Conservation (phyloP, 192 early-diverging fungal species). For the Backusella sp. region DNA sequence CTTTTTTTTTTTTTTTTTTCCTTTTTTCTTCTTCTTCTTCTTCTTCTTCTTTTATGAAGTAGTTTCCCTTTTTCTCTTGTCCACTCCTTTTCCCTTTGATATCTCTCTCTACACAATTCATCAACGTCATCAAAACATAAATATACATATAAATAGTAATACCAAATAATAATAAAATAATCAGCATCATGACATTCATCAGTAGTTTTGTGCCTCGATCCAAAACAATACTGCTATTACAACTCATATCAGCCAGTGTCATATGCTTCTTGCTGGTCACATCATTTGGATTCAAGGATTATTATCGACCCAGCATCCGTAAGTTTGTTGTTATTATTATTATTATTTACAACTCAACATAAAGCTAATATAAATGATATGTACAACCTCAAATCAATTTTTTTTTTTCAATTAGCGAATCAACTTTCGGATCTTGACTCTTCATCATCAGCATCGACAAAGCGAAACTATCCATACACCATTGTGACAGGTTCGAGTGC, state of each 20-base stretch:
- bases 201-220: not conserved
- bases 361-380: not conserved
- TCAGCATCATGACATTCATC: not conserved
- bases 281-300: not conserved
- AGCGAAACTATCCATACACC: slow-evolving; percentile 33
- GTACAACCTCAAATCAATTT: not conserved
- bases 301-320: not conserved
- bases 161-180: not conserved
- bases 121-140: no score
- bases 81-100: not conserved
- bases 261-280: not conserved
- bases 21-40: not conserved
- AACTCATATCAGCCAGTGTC: not conserved
- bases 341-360: not conserved
- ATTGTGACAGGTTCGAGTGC: slow-evolving; percentile 51
- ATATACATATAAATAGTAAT: no score
- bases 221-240: not conserved
- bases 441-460: not conserved
- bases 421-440: not conserved
- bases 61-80: not conserved
- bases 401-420: not conserved
- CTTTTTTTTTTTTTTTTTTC: not conserved
- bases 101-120: not conserved
- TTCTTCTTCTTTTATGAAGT: not conserved
- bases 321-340: not conserved